These are phyloP conservation scores for Phytopythium boreale DNA, from an alignment of 352 stramenopile genomes.

Conservation along the genomic window DNA sequence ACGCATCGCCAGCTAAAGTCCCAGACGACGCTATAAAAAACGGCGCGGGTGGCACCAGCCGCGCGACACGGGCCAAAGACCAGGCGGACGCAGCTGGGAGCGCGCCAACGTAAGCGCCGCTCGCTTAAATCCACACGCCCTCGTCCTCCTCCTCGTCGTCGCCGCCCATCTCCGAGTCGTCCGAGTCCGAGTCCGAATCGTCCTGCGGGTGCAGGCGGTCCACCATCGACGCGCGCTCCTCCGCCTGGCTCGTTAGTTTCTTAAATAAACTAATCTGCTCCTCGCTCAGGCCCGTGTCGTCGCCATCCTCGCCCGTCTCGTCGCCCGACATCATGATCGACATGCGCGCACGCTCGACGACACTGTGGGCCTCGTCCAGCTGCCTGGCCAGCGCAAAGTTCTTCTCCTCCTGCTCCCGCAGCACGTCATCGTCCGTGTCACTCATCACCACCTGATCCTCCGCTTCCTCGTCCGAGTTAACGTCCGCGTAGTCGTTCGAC, in stretches of 20 bases:
- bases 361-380: slow-evolving; percentile 78
- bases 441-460: slow-evolving; percentile 75
- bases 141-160: slow-evolving; percentile 59
- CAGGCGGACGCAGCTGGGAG: background rate
- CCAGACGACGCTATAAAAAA: slow-evolving; percentile 1
- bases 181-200: slow-evolving; percentile 77
- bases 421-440: slow-evolving; percentile 62
- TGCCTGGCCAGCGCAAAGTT: slow-evolving; percentile 84
- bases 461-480: slow-evolving; percentile 77
- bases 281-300: slow-evolving; percentile 58
- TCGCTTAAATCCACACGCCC: slow-evolving; percentile 83
- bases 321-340: slow-evolving; percentile 84
- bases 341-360: slow-evolving; percentile 81
- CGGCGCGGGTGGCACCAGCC: background rate
- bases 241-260: slow-evolving; percentile 85
- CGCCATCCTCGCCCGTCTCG: slow-evolving; percentile 53
- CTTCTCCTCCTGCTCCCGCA: slow-evolving; percentile 78
- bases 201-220: slow-evolving; percentile 75
- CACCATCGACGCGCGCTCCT: slow-evolving; percentile 85
- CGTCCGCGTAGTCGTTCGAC: slow-evolving; percentile 76
- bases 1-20: background rate
- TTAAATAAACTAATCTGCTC: slow-evolving; percentile 91
- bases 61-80: background rate
- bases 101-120: background rate
- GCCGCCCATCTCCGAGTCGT: slow-evolving; percentile 42